A percentile compares a stretch with the other conserved stretches of the same genome.
Evolutionary conservation across 306 rosid species (phyloP).

Genomic region (Quillaja saponaria): DNA sequence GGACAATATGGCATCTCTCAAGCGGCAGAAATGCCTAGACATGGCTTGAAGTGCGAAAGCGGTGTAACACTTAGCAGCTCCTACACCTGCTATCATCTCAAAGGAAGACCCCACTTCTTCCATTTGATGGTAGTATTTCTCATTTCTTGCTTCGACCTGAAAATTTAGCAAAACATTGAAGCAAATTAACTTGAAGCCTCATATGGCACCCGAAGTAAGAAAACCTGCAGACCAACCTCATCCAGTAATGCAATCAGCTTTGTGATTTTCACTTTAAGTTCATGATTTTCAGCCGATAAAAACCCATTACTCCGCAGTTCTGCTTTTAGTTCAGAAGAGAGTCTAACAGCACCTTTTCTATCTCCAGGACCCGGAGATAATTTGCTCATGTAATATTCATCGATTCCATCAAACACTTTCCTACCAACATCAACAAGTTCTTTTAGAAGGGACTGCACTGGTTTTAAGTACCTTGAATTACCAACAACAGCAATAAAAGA

Average conservation of each 20-base stretch:
- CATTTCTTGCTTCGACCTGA: conserved; percentile 73
- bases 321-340: conserved; percentile 60
- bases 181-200: background rate
- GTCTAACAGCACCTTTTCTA: conserved; percentile 41
- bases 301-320: conserved; percentile 54
- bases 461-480: conserved; percentile 65
- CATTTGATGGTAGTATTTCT: conserved; percentile 79
- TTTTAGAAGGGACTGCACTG: conserved; percentile 65
- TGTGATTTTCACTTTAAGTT: conserved; percentile 56
- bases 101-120: conserved; percentile 63
- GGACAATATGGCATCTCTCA: conserved; percentile 60
- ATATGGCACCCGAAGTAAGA: conserved; percentile 1
- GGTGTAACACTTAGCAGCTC: conserved; percentile 74
- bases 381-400: conserved; percentile 51
- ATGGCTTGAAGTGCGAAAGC: conserved; percentile 83
- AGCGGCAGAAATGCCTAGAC: conserved; percentile 79
- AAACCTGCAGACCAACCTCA: conserved; percentile 47
- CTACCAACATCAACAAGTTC: conserved; percentile 66
- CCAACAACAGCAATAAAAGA: conserved; percentile 48
- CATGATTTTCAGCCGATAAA: conserved; percentile 58
- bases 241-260: conserved; percentile 65
- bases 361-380: conserved; percentile 58
- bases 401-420: conserved; percentile 47
- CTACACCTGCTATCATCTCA: conserved; percentile 68
- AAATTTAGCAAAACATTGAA: conserved; percentile 6